Conservation (phyloP, 345 rosid genomes). For the Aquilaria yunnanensis region DNA sequence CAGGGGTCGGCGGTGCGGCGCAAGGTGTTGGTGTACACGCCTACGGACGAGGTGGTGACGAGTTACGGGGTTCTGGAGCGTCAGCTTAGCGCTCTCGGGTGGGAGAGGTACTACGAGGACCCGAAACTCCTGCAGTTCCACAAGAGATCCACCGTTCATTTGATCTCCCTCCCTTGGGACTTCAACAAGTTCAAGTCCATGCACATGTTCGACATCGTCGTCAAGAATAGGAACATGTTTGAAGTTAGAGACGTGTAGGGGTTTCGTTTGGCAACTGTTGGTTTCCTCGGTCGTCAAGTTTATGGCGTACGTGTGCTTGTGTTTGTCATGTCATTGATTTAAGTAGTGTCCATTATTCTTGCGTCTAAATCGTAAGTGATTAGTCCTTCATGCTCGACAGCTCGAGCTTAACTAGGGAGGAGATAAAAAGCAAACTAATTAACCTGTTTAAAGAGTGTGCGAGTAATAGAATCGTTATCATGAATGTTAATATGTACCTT, state of each 20-base stretch:
- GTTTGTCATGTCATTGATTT: no score
- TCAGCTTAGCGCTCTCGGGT: slow-evolving; percentile 56
- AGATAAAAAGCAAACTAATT: no score
- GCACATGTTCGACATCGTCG: slow-evolving; percentile 87
- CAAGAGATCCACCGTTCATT: slow-evolving; percentile 50
- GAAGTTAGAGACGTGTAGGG: slow-evolving; percentile 52
- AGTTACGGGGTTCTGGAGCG: slow-evolving; percentile 54
- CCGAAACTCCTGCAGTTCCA: slow-evolving; percentile 72
- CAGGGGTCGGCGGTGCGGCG: slow-evolving; percentile 19
- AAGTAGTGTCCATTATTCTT: no score
- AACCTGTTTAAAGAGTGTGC: no score
- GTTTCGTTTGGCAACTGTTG: no score
- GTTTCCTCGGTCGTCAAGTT: no score
- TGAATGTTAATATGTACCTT: no score
- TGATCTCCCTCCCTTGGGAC: slow-evolving; percentile 73
- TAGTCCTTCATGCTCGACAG: no score
- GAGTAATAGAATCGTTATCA: no score
- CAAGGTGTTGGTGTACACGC: slow-evolving; percentile 49
- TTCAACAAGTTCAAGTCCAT: slow-evolving; percentile 57
- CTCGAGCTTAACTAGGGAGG: no score
- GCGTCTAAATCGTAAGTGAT: no score
- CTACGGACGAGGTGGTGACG: slow-evolving; percentile 55
- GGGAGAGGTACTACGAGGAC: slow-evolving; percentile 73
- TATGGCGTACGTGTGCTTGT: no score
- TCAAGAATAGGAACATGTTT: slow-evolving; percentile 63